Conservation (phyloP, 1,139 yeast genomes). For the Hyphopichia burtonii region DNA sequence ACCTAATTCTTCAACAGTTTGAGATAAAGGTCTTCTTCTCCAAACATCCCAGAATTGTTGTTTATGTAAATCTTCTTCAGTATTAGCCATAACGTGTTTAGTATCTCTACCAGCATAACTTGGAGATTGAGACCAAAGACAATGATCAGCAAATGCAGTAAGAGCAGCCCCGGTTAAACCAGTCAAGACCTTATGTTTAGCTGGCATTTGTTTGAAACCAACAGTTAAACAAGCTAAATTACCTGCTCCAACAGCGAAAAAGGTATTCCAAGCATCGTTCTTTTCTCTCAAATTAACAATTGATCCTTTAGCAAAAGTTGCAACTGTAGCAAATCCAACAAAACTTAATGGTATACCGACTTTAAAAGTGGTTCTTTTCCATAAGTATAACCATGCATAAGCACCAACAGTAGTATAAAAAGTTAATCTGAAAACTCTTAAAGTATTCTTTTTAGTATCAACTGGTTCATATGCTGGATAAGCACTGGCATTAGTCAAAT, state of each 20-base stretch:
- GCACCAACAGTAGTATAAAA: conserved; percentile 50
- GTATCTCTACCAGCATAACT: conserved; percentile 40
- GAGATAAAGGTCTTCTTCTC: conserved; percentile 79
- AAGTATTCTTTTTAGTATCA: conserved; percentile 43
- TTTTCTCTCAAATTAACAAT: conserved; percentile 47
- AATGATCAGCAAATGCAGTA: conserved; percentile 41
- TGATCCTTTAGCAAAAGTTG: conserved; percentile 41
- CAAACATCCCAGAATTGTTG: conserved; percentile 83
- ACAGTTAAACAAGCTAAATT: conserved; percentile 41
- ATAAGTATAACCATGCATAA: conserved; percentile 47
- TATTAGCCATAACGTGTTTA: conserved; percentile 35
- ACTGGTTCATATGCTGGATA: conserved; percentile 48
- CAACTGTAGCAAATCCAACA: conserved; percentile 43
- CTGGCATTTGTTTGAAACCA: conserved; percentile 44
- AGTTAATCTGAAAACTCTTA: conserved; percentile 39
- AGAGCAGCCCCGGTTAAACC: conserved; percentile 43
- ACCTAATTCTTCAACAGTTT: conserved; percentile 76
- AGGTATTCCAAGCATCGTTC: conserved; percentile 51
- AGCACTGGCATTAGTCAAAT: conserved; percentile 37
- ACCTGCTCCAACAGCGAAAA: conserved; percentile 46
- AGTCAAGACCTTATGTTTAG: conserved; percentile 41
- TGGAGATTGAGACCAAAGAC: conserved; percentile 44
- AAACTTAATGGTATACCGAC: conserved; percentile 40
- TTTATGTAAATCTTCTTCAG: conserved; percentile 33
- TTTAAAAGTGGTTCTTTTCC: conserved; percentile 49